These are phyloP conservation scores for Pythium phragmiticola DNA, from an alignment of 352 stramenopile species.

Conservation along the genomic window DNA sequence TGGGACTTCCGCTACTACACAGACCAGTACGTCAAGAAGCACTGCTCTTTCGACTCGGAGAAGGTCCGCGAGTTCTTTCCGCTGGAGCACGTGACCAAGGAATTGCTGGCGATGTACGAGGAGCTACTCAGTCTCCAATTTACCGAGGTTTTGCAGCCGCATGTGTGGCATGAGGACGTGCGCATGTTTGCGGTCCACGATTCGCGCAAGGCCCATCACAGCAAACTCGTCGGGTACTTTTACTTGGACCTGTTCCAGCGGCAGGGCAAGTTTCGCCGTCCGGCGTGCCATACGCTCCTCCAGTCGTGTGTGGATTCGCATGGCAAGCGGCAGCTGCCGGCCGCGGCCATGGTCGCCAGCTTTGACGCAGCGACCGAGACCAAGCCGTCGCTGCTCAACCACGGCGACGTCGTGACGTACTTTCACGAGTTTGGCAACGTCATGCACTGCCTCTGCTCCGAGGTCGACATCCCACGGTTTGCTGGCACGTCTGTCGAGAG, in stretches of 20 bases:
- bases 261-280: slow-evolving; percentile 85
- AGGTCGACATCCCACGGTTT: slow-evolving; percentile 75
- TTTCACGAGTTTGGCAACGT: slow-evolving; percentile 91
- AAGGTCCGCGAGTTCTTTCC: slow-evolving; percentile 89
- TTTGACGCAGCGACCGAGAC: slow-evolving; percentile 79
- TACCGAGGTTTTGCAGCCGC: slow-evolving; percentile 67
- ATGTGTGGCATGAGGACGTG: slow-evolving; percentile 89
- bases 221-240: slow-evolving; percentile 78
- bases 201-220: slow-evolving; percentile 45
- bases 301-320: slow-evolving; percentile 72
- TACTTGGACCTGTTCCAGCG: slow-evolving; percentile 89
- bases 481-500: slow-evolving; percentile 75
- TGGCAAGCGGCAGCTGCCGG: slow-evolving; percentile 51
- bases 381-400: slow-evolving; percentile 75
- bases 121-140: slow-evolving; percentile 87
- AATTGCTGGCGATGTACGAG: slow-evolving; percentile 87
- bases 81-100: slow-evolving; percentile 80
- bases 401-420: slow-evolving; percentile 88
- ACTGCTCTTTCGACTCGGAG: slow-evolving; percentile 86
- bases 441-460: slow-evolving; percentile 88
- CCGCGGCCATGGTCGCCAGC: slow-evolving; percentile 90
- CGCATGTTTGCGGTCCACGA: slow-evolving; percentile 86
- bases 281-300: slow-evolving; percentile 88
- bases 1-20: slow-evolving; percentile 92
- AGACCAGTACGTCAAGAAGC: slow-evolving; percentile 83